Conservation (phyloP, 2,329 filamentous ascomycete genomes). For the Sclerotinia minor region DNA sequence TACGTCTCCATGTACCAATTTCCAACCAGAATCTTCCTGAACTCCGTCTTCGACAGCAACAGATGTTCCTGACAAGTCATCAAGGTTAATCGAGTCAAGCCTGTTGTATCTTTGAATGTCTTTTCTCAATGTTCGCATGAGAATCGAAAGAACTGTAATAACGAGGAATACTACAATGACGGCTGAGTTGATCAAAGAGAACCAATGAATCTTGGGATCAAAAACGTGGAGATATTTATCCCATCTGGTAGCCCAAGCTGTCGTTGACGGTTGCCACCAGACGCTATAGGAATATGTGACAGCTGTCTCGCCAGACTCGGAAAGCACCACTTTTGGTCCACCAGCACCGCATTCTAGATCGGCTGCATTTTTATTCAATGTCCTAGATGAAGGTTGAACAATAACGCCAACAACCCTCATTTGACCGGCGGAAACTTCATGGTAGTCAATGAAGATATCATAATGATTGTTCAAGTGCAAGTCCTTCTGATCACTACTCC, state of each 20-base stretch:
- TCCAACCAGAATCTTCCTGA: conserved; percentile 98
- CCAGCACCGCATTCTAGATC: conserved; percentile 60
- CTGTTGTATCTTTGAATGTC: conserved; percentile 97
- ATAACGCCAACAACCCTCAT: conserved; percentile 89
- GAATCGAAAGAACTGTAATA: conserved; percentile 87
- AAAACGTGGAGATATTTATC: conserved; percentile 98
- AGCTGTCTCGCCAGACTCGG: conserved; percentile 58
- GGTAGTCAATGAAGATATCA: conserved; percentile 90
- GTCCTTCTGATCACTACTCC: conserved; percentile 57
- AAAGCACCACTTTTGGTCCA: conserved; percentile 61
- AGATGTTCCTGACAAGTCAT: conserved; percentile 80
- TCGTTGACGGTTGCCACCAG: conserved; percentile 79
- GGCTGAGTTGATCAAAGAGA: conserved; percentile 93
- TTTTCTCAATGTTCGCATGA: conserved; percentile 84
- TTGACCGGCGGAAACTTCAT: conserved; percentile 70
- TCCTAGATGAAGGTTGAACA: conserved; percentile 76
- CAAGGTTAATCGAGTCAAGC: conserved; percentile 84
- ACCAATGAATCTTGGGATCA: conserved; percentile 98
- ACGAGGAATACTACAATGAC: conserved; percentile 92
- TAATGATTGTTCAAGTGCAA: conserved; percentile 87
- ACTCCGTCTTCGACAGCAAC: conserved; percentile 83
- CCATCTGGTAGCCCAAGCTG: conserved; percentile 95
- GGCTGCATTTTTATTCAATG: conserved; percentile 51
- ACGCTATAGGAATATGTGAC: conserved; percentile 93
- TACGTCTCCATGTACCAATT: conserved; percentile 94